Conservation (phyloP, 208 protist genomes). For the Crithidia brevicula region DNA sequence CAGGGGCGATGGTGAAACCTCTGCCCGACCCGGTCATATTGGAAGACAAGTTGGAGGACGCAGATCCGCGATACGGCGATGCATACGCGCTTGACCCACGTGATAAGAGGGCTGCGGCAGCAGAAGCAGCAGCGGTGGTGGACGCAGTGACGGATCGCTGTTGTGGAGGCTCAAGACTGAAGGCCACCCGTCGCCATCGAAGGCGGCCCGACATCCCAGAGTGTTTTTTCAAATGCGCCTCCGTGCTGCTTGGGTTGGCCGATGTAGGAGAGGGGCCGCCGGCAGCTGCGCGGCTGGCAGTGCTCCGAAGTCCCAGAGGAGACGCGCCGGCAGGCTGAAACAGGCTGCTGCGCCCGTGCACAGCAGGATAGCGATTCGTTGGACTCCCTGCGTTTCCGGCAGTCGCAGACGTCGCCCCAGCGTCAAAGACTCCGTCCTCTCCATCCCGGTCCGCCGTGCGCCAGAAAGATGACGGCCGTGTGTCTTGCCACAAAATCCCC, state of each 20-base stretch:
- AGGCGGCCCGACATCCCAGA: constrained; percentile 19
- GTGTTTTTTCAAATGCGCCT: not conserved
- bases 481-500: constrained; percentile 41
- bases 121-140: not conserved
- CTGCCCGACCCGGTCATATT: not conserved
- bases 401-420: not conserved
- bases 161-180: constrained; percentile 8
- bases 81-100: not conserved
- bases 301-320: not conserved
- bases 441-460: constrained; percentile 12
- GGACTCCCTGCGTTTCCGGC: not conserved
- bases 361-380: not conserved
- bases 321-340: constrained; percentile 5
- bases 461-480: constrained; percentile 16
- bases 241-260: not conserved
- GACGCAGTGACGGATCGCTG: not conserved
- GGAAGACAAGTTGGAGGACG: not conserved
- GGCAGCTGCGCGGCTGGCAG: not conserved
- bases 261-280: not conserved
- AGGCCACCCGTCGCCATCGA: constrained; percentile 23
- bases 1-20: constrained; percentile 3
- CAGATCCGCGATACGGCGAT: not conserved
- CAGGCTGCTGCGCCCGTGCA: not conserved
- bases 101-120: not conserved
- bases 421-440: not conserved